Evolutionary conservation across 495 filamentous ascomycete species (phyloP), one percentile per base, ranked within the genome.

Genomic region (Xylaria venustula): DNA sequence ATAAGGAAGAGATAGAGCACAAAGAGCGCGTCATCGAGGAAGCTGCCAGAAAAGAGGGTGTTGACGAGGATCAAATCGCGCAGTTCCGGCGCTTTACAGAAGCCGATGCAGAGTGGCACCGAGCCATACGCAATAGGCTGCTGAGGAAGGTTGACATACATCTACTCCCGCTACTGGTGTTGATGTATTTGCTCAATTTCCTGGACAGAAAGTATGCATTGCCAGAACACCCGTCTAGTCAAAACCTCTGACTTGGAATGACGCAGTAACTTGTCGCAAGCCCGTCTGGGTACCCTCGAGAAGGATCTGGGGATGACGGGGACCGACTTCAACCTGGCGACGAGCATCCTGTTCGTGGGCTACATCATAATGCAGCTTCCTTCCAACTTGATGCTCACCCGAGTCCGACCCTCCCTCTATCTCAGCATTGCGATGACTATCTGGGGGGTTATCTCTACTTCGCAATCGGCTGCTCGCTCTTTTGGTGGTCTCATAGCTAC

Each of bases 391-490:
- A 69, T 86, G 17, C 68, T 86, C n/a, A 83, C 79, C 3, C 64
- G 64, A 56, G 61, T 67, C 22, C 54, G 60, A 30, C 71, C 71
- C 1, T 78, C 68, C 19, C 23, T 67, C 1, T 73, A 71, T 55
- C 78, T 90, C 6, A 80, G 81, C 0, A 60, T 62, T 0, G 76
- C 81, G 15, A 88, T 87, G 83, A 67, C 82, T 2, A 63, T 85
- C 0, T 90, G 87, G 87, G 86, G 85, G 15, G 70, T 79, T 7
- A 84, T 89, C 25, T 86, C 82, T 0, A 78, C 81, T 0, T 76
- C 76, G 40, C 86, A 83, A 32, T 84, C 83, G 7, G 82, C 76
- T 17, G 77, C 78, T 0, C 70, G 77, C 4, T 87, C 73, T 50
- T 88, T 80, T 60, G 70, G 73, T 17, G 81, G 83, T 9, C 73